Conservation (phyloP, 257 asterid genomes). For the Penstemon davidsonii region DNA sequence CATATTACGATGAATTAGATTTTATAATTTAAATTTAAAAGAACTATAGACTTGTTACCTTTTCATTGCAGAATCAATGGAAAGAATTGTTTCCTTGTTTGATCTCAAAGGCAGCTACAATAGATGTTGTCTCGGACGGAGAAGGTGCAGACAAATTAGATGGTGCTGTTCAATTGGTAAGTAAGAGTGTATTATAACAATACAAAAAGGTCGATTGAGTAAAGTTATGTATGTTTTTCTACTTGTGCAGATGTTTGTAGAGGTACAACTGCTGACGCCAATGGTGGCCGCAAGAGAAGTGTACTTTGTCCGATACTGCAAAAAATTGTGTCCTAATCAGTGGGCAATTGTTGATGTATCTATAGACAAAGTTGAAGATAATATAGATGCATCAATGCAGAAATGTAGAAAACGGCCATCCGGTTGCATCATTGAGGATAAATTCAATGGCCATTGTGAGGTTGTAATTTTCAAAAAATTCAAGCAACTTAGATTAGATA, state of each 20-base stretch:
- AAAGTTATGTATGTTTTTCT: not conserved
- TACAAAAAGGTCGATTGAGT: not conserved
- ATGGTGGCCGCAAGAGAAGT: conserved; percentile 76
- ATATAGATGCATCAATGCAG: conserved; percentile 49
- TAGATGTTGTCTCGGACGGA: conserved; percentile 63
- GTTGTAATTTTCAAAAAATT: conserved; percentile 32
- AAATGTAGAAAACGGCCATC: conserved; percentile 84
- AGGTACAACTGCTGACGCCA: conserved; percentile 88
- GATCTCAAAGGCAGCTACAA: conserved; percentile 67
- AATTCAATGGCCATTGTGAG: conserved; percentile 84
- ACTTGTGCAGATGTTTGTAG: conserved; percentile 69
- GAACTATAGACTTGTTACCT: not conserved
- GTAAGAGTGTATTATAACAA: not conserved
- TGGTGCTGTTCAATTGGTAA: conserved; percentile 77
- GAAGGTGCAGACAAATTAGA: conserved; percentile 57
- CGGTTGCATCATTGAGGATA: conserved; percentile 85
- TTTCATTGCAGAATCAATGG: conserved; percentile 64
- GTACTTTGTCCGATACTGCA: conserved; percentile 68
- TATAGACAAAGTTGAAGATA: conserved; percentile 60
- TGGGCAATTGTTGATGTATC: conserved; percentile 91
- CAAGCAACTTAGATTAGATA: too few species aligned
- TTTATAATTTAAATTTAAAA: not conserved
- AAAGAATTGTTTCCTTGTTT: conserved; percentile 74
- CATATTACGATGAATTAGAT: not conserved
- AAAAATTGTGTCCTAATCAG: conserved; percentile 50